Conservation (phyloP, 164 flowering plant genomes). For the Vitis labrusca region DNA sequence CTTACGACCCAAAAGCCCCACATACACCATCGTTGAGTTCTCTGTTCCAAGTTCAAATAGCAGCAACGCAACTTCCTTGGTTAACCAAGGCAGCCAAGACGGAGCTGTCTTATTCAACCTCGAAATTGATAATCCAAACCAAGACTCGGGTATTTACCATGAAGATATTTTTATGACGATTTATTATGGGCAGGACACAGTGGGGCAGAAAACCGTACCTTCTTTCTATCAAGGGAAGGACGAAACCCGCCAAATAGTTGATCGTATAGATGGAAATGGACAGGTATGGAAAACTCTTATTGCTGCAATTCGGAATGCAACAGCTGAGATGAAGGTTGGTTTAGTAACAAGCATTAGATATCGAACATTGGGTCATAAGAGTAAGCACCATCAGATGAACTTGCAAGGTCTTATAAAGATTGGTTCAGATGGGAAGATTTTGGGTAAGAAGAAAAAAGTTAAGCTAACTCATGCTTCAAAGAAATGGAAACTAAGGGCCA, state of each 20-base stretch:
- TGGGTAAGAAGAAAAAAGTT: conserved; percentile 34
- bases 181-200: conserved; percentile 8
- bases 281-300: conserved; percentile 5
- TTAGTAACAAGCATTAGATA: conserved; percentile 24
- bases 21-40: conserved; percentile 16
- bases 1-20: conserved; percentile 23
- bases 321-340: conserved; percentile 20
- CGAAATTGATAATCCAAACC: conserved; percentile 35
- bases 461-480: conserved; percentile 4
- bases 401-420: conserved; percentile 20
- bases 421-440: conserved; percentile 39
- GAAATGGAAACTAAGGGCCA: conserved; percentile 13
- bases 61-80: neutral
- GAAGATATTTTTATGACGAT: conserved; percentile 22
- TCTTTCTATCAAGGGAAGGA: conserved; percentile 21
- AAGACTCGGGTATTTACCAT: conserved; percentile 24
- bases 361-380: conserved; percentile 11
- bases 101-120: conserved; percentile 19
- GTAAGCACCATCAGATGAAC: conserved; percentile 25
- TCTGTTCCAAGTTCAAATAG: conserved; percentile 10
- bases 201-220: conserved; percentile 17
- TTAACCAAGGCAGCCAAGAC: neutral
- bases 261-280: neutral
- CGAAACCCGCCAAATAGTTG: neutral
- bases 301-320: conserved; percentile 18